Base-by-base conservation (phyloP, 1,139 yeast genomes). In the Pichia sp. region DNA sequence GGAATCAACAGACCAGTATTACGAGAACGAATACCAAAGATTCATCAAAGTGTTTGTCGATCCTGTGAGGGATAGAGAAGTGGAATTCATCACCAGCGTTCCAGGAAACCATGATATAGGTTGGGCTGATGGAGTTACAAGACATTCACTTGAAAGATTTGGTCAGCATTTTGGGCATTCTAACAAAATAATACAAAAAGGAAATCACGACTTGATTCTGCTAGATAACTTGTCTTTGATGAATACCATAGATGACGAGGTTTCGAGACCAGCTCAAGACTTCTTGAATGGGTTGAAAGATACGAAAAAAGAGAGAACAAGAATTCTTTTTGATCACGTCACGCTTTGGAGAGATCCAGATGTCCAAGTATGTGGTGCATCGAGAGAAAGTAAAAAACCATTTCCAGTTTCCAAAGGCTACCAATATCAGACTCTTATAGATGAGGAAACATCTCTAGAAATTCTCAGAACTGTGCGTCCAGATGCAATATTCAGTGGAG, bases 91-190 rank as follows among this genome's bases (percentile, higher is more conserved):
- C 10, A 60, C 68, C 9, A 72, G 74, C 51, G 66, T 76, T 0
- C 79, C 83, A 0, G 85, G 85, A 2, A 79, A 79, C 59, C 84
- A 79, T 60, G 85, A 79, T 64, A 73, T 79, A 40, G 85, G 85
- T 1, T 76, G 74, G 64, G 81, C 76, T 7, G 70, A 78, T 59
- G 75, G 74, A 8, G 80, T 79, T 23, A 70, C 72, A 30, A 19
- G 61, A 3, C 60, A 66, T 8, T 66, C 76, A n/a, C 59, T 76
- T 36, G 62, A 62, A 1, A 64, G 83, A 44, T 79, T 77, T 54
- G 58, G 56, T 23, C 50, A 63, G 18, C 62, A 65, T 25, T 79
- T 78, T 62, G 83, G 81, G 2, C 51, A 58, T 4, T 66, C 76
- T 1, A 79, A 79, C 60, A 53, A 56, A 2, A 54, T 70, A 1